Percentiles rank a stretch among this genome's conserved stretches.
Evolutionary conservation across 768 basidiomycete genomes (phyloP).

Genomic region (Cystofilobasidium macerans): DNA sequence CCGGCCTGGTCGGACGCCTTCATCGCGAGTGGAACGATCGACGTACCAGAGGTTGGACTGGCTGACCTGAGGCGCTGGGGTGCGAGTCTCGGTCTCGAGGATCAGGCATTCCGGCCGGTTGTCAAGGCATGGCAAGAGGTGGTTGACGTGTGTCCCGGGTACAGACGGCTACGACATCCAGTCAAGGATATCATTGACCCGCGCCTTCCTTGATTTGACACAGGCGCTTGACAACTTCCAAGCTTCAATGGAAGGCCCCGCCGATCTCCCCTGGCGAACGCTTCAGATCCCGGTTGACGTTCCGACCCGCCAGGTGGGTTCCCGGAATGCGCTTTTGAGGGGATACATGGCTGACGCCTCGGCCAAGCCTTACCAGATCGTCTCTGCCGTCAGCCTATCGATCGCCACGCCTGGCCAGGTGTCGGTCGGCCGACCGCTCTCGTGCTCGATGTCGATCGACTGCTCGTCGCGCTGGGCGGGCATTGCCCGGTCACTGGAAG

Average conservation of each 20-base stretch:
- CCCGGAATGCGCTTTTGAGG: background rate
- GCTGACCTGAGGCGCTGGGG: constrained; percentile 4
- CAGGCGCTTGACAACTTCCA: constrained; percentile 10
- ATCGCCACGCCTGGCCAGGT: background rate
- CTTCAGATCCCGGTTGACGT: constrained; percentile 25
- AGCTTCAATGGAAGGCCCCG: background rate
- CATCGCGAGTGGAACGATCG: constrained; percentile 8
- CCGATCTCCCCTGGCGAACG: constrained; percentile 13
- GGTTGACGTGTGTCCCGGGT: constrained; percentile 15
- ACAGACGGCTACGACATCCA: background rate
- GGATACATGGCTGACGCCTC: background rate
- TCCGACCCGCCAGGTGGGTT: constrained; percentile 15
- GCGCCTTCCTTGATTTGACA: background rate
- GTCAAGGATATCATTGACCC: background rate
- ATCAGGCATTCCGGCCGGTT: background rate
- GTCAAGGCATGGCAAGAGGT: constrained; percentile 13
- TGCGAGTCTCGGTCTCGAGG: background rate
- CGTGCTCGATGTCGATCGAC: constrained; percentile 52
- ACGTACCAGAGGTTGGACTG: constrained; percentile 15
- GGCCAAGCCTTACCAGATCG: background rate
- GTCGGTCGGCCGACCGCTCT: constrained; percentile 76
- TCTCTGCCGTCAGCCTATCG: constrained; percentile 13
- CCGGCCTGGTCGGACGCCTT: constrained; percentile 8
- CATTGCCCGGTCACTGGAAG: constrained; percentile 39
- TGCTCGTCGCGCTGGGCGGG: constrained; percentile 64